A percentile compares a stretch with the other conserved stretches of the same genome.
These are phyloP conservation scores for Colletotrichum acutatum DNA, from an alignment of 2,329 filamentous ascomycete genomes.

Conservation along the genomic window DNA sequence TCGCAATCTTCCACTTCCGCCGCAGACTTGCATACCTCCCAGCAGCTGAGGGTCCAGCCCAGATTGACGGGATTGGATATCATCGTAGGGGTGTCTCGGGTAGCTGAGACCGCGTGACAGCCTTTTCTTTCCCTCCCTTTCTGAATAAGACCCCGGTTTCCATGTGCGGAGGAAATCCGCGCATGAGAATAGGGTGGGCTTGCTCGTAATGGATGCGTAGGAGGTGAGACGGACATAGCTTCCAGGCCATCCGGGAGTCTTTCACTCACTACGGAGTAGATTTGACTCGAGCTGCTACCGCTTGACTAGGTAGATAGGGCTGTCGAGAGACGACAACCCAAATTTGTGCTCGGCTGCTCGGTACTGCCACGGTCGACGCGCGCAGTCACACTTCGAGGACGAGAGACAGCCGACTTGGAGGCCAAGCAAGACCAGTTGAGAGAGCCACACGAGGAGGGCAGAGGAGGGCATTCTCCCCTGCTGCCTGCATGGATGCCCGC, in stretches of 20 bases:
- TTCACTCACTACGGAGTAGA: no score
- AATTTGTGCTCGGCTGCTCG: not conserved
- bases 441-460: not conserved
- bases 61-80: conserved; percentile 11
- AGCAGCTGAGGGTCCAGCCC: not conserved
- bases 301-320: not conserved
- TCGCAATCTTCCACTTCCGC: conserved; percentile 7
- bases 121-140: not conserved
- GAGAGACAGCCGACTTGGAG: not conserved
- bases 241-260: no score
- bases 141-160: not conserved
- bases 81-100: conserved; percentile 16
- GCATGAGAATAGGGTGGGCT: not conserved
- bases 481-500: conserved; percentile 13
- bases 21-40: conserved; percentile 13
- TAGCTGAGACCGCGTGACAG: conserved; percentile 27
- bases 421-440: not conserved
- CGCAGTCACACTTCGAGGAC: not conserved
- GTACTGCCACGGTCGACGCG: not conserved
- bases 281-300: no score
- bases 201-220: not conserved
- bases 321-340: not conserved
- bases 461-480: conserved; percentile 17
- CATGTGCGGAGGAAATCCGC: not conserved
- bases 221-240: not conserved